phyloP scores from a whole-genome alignment of 352 stramenopile genomes.

The Saprolegnia parasitica region DNA sequence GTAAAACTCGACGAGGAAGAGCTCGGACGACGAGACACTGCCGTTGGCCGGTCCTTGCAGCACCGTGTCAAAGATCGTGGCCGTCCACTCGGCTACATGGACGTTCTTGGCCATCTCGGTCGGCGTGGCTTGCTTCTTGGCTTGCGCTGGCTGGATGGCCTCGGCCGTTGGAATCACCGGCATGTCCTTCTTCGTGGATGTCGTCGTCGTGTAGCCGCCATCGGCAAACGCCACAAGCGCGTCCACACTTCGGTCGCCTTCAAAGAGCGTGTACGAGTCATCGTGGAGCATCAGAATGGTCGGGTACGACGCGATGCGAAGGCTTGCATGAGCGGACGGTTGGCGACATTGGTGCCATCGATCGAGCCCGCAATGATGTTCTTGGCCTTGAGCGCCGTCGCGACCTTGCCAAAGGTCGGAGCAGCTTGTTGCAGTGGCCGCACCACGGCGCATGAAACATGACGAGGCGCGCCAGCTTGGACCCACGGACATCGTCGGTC shows the following conservation, averaged over 20 bases:
- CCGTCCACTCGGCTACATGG: constrained; percentile 47
- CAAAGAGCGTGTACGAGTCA: constrained; percentile 9
- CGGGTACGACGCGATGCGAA: neutral
- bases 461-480: neutral
- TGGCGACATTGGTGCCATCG: constrained; percentile 1
- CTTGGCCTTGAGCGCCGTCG: neutral
- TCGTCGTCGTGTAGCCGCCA: constrained; percentile 49
- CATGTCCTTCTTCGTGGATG: constrained; percentile 26
- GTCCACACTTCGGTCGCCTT: constrained; percentile 47
- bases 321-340: neutral
- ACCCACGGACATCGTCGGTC: too few relatives aligned
- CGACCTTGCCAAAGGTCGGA: constrained; percentile 7
- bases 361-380: neutral
- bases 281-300: neutral
- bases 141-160: constrained; percentile 38
- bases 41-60: constrained; percentile 1
- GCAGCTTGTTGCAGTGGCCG: constrained; percentile 11
- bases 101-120: constrained; percentile 33
- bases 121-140: constrained; percentile 40
- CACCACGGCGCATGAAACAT: constrained; percentile 5
- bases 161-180: constrained; percentile 25
- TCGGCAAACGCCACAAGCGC: constrained; percentile 54
- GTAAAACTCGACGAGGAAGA: constrained; percentile 83
- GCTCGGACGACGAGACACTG: constrained; percentile 46
- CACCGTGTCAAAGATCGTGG: constrained; percentile 52